phyloP scores from a whole-genome alignment of 495 filamentous ascomycete genomes.

The Penicillium robsamsonii region DNA sequence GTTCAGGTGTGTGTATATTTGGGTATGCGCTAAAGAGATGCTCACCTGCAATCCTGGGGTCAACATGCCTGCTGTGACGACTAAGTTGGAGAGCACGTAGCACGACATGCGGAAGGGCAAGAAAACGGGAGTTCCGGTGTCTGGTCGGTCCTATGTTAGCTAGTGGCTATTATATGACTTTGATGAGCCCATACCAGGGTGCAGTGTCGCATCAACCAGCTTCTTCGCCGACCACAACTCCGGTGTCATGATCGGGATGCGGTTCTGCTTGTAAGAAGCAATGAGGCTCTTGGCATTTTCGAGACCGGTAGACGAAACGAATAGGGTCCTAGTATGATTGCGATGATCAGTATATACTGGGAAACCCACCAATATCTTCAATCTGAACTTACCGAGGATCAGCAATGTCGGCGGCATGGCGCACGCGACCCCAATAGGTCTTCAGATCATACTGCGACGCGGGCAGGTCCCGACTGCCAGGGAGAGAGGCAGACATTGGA shows the following conservation, averaged over 20 bases:
- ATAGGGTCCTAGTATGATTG: constrained; percentile 60
- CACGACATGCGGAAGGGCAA: constrained; percentile 96
- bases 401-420: constrained; percentile 83
- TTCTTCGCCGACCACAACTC: constrained; percentile 96
- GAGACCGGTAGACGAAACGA: constrained; percentile 71
- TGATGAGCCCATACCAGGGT: constrained; percentile 63
- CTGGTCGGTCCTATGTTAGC: constrained; percentile 39
- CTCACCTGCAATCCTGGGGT: constrained; percentile 61
- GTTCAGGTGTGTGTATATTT: not conserved
- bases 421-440: constrained; percentile 94
- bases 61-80: constrained; percentile 98
- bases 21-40: not conserved
- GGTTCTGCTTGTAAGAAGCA: constrained; percentile 75
- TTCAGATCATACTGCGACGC: constrained; percentile 86
- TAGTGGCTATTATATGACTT: not conserved
- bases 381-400: constrained; percentile 81
- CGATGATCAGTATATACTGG: constrained; percentile 10
- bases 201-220: constrained; percentile 90
- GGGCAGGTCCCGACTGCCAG: constrained; percentile 81
- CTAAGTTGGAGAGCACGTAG: constrained; percentile 89
- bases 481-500: constrained; percentile 84
- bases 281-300: constrained; percentile 79
- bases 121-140: constrained; percentile 88
- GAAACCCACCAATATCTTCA: not conserved
- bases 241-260: constrained; percentile 74